Base-by-base conservation (phyloP, 2,329 filamentous ascomycete species). In the Malbranchea zuffiana region DNA sequence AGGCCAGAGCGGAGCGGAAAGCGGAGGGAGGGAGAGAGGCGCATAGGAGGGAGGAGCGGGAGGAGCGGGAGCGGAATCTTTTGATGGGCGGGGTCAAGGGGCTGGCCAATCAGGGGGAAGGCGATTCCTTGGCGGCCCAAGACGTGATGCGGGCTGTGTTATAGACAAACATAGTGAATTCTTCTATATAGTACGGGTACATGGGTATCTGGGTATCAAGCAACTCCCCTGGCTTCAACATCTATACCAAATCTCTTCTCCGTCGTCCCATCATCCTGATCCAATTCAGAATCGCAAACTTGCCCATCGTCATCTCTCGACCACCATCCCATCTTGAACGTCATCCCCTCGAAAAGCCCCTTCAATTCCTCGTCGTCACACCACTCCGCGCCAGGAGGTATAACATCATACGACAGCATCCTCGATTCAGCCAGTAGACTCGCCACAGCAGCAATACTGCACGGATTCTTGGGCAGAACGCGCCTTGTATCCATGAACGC, bases 401-500 rank as follows among this genome's bases (percentile, higher is more conserved):
- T 40, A 11, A 36, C 12, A 16, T 19, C 34, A 15, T n/a, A 15
- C 13, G 16, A 13, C 20, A 47, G 15, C 17, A 47, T 38, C 12
- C 41, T 34, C 3, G 46, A 44, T 6, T 39, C 45, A 1, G 39
- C 40, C 6, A 47, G 39, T 26, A 47, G 24, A 15, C 35, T 37
- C 3, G 41, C 41, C 17, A 44, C 28, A 4, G 46, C 45, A 5
- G 37, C 46, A 20, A 48, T 41, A 25, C 40, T 47, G 17, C 32
- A 41, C 15, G 45, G 45, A 21, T 46, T 46, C 31, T 44, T 43
- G 1, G 45, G 44, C 12, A 47, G 19, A 3, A 47, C 33, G 4
- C 35, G 4, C 20, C 33, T 38, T 6, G 40, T 42, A 17, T 38
- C 17, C 28, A 42, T 29, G 8, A 40, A 10, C n/a, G 26, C 19